phyloP scores from a whole-genome alignment of 345 rosid genomes.

The Eucalyptus regnans region DNA sequence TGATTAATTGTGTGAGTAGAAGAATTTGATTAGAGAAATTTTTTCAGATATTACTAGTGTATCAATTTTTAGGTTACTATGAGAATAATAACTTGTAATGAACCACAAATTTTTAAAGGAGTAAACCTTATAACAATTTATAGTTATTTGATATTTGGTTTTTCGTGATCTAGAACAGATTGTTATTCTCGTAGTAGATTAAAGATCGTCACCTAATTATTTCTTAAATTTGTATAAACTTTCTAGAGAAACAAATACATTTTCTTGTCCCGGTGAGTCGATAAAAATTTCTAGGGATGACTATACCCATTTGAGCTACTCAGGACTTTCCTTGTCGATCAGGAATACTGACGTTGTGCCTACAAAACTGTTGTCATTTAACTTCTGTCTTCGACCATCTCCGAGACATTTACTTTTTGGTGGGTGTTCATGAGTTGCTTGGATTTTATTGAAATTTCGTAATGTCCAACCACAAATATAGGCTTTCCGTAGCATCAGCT shows the following conservation, averaged over 20 bases:
- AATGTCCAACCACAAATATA: background rate
- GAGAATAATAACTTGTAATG: too few species aligned
- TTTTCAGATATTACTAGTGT: rapidly evolving
- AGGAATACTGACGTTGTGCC: background rate
- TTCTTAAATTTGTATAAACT: background rate
- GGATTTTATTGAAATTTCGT: background rate
- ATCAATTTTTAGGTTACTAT: rapidly evolving
- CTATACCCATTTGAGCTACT: background rate
- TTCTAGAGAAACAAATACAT: background rate
- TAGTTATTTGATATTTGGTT: too few species aligned
- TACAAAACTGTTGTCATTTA: background rate
- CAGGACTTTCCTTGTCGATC: background rate
- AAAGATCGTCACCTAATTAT: rapidly evolving
- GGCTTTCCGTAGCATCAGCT: background rate
- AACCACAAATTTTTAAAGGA: too few species aligned
- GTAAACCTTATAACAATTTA: too few species aligned
- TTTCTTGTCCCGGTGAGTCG: background rate
- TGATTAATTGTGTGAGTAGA: background rate
- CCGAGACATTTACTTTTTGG: background rate
- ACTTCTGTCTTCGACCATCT: background rate
- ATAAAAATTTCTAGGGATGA: too few species aligned
- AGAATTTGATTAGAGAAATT: background rate
- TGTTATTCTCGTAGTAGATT: too few species aligned
- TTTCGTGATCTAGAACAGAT: too few species aligned
- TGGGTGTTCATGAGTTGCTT: background rate